Evolutionary conservation across 2,329 filamentous ascomycete genomes (phyloP).

Genomic region (Sporothrix dimorphospora): DNA sequence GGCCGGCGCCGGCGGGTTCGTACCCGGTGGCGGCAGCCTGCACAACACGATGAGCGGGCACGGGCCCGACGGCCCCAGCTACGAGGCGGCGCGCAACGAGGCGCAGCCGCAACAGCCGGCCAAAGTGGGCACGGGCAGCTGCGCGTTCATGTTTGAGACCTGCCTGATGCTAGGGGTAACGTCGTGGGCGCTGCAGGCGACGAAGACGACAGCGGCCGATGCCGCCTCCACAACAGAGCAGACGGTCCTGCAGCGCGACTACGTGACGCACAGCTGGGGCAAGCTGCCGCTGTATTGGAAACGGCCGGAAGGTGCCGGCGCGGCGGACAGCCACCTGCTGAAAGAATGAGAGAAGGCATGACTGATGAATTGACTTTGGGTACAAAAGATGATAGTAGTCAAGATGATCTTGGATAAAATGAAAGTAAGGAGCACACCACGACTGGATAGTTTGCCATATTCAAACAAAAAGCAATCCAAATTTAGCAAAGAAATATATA

Average conservation of each 20-base stretch:
- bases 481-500: background rate
- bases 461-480: background rate
- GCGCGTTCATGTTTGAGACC: slow-evolving; percentile 72
- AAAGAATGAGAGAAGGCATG: background rate
- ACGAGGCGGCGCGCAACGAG: slow-evolving; percentile 59
- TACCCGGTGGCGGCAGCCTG: slow-evolving; percentile 61
- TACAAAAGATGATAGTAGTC: background rate
- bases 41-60: slow-evolving; percentile 75
- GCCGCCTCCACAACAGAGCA: background rate
- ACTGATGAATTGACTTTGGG: background rate
- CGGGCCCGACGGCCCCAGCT: slow-evolving; percentile 61
- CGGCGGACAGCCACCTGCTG: slow-evolving; percentile 27
- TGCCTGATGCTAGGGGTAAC: slow-evolving; percentile 72
- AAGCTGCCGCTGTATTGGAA: slow-evolving; percentile 40
- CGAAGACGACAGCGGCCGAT: slow-evolving; percentile 42
- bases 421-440: background rate
- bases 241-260: slow-evolving; percentile 63
- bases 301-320: slow-evolving; percentile 19
- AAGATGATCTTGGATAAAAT: background rate
- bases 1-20: slow-evolving; percentile 59
- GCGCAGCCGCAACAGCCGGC: slow-evolving; percentile 52
- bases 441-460: slow-evolving; percentile 11
- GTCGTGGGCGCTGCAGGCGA: slow-evolving; percentile 64
- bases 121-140: slow-evolving; percentile 63
- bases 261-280: slow-evolving; percentile 82